Evolutionary conservation across 2,329 filamentous ascomycete genomes (phyloP).

Genomic region (Tolypocladium inflatum): DNA sequence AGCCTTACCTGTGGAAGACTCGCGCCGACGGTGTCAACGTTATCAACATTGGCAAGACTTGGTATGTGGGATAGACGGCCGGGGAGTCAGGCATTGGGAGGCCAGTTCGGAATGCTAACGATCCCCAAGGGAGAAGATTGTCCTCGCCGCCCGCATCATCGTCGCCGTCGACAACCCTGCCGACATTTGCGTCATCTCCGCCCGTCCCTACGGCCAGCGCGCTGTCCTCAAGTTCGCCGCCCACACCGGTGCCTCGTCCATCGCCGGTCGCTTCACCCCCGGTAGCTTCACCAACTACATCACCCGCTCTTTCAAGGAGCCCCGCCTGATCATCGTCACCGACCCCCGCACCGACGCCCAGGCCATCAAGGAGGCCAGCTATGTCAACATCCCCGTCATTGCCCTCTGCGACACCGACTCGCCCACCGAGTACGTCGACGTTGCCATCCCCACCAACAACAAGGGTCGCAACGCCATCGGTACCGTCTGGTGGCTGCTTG

Average conservation of each 20-base stretch:
- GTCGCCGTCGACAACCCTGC: constrained; percentile 98
- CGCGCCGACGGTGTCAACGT: constrained; percentile 97
- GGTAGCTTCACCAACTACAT: constrained; percentile 99
- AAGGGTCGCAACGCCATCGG: constrained; percentile 99
- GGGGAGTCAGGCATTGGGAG: background rate
- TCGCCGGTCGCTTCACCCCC: constrained; percentile 98
- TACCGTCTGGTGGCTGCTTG: constrained; percentile 98
- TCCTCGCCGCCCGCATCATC: constrained; percentile 97
- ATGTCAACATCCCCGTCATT: constrained; percentile 99
- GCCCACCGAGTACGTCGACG: constrained; percentile 98
- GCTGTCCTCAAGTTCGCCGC: constrained; percentile 99
- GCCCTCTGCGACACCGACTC: constrained; percentile 99
- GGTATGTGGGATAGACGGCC: constrained; percentile 48
- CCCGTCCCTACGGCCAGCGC: constrained; percentile 98
- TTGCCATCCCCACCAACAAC: constrained; percentile 99
- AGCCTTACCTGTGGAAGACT: constrained; percentile 99
- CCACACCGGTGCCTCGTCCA: constrained; percentile 95
- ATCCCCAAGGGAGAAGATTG: constrained; percentile 87
- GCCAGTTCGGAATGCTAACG: constrained; percentile 4
- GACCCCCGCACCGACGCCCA: constrained; percentile 99
- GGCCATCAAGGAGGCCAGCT: constrained; percentile 99
- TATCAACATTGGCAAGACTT: constrained; percentile 99
- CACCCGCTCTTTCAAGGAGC: constrained; percentile 99
- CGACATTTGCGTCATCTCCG: constrained; percentile 98
- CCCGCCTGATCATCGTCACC: constrained; percentile 97